These are phyloP conservation scores for Umbilicaria muhlenbergii DNA, from an alignment of 495 filamentous ascomycete genomes.

Conservation along the genomic window DNA sequence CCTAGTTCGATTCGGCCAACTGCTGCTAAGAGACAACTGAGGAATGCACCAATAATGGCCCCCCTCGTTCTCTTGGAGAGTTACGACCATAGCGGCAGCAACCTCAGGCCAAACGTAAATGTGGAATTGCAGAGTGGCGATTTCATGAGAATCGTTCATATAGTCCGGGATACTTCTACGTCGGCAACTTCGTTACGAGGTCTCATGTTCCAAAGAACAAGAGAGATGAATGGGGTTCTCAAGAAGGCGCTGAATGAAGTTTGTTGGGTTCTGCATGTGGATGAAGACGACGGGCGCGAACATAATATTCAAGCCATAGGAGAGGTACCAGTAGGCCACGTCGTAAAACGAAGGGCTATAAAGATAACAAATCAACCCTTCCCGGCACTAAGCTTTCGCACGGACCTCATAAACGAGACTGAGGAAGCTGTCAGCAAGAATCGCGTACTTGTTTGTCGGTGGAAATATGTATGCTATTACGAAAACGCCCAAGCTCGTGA, in stretches of 20 bases:
- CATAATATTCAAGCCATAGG: conserved; percentile 27
- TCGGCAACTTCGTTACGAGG: conserved; percentile 23
- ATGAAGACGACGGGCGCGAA: conserved; percentile 23
- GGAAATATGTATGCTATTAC: conserved; percentile 18
- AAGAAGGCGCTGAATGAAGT: conserved; percentile 36
- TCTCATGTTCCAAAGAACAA: conserved; percentile 21
- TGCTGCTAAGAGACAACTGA: background rate
- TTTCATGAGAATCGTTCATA: conserved; percentile 26
- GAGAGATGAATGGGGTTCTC: conserved; percentile 23
- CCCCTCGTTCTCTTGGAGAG: conserved; percentile 6
- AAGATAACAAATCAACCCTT: conserved; percentile 37
- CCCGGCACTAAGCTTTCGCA: conserved; percentile 16
- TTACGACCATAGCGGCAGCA: conserved; percentile 8
- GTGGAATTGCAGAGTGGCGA: conserved; percentile 21
- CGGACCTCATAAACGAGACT: conserved; percentile 7
- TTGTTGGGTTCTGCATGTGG: conserved; percentile 31
- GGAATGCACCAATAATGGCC: conserved; percentile 1
- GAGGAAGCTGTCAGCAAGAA: conserved; percentile 15
- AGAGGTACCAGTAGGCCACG: conserved; percentile 19
- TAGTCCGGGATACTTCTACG: conserved; percentile 16
- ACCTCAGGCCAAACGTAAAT: conserved; percentile 14
- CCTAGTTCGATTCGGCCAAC: background rate
- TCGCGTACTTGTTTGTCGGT: conserved; percentile 22
- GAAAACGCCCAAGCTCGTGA: conserved; percentile 9
- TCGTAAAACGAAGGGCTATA: conserved; percentile 25